phyloP scores from a whole-genome alignment of 495 filamentous ascomycete genomes.

The Lineolata rhizophorae region DNA sequence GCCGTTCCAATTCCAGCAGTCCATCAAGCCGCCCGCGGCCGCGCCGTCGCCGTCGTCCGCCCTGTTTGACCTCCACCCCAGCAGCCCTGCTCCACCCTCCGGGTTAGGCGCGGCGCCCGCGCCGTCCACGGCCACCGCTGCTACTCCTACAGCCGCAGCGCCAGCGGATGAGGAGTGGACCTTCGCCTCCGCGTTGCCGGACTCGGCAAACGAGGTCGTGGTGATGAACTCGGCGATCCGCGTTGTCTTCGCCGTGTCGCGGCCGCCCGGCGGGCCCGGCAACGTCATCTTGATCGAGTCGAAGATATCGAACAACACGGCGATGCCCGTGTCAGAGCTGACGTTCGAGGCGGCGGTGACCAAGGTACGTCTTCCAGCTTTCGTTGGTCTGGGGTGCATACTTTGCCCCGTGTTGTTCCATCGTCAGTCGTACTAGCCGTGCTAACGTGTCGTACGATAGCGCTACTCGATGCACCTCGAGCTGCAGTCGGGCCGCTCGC shows the following conservation, averaged over 20 bases:
- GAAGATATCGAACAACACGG: constrained; percentile 56
- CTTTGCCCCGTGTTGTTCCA: too few species aligned
- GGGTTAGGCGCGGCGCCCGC: not conserved
- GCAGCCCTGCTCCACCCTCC: constrained; percentile 3
- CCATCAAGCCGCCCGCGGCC: constrained; percentile 7
- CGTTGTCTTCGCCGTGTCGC: constrained; percentile 27
- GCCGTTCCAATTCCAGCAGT: constrained; percentile 22
- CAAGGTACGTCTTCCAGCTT: constrained; percentile 41
- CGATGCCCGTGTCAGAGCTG: constrained; percentile 48
- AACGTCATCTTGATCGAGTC: constrained; percentile 35
- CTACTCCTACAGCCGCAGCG: constrained; percentile 13
- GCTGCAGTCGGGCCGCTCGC: constrained; percentile 57
- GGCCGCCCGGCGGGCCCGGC: constrained; percentile 15
- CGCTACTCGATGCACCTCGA: constrained; percentile 59
- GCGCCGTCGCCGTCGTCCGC: constrained; percentile 5
- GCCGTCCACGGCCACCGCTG: constrained; percentile 2
- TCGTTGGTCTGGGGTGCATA: too few species aligned
- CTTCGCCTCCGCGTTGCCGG: constrained; percentile 72
- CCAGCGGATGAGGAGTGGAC: constrained; percentile 80
- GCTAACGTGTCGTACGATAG: constrained; percentile 22
- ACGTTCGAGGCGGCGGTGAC: constrained; percentile 87
- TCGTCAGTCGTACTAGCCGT: too few species aligned
- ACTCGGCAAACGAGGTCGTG: constrained; percentile 35
- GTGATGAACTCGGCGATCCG: constrained; percentile 34
- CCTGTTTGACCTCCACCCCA: constrained; percentile 18